Percentiles rank a stretch among this genome's conserved stretches.
These are phyloP conservation scores for Penicillium verrucosum DNA, from an alignment of 2,329 filamentous ascomycete species.

Conservation along the genomic window DNA sequence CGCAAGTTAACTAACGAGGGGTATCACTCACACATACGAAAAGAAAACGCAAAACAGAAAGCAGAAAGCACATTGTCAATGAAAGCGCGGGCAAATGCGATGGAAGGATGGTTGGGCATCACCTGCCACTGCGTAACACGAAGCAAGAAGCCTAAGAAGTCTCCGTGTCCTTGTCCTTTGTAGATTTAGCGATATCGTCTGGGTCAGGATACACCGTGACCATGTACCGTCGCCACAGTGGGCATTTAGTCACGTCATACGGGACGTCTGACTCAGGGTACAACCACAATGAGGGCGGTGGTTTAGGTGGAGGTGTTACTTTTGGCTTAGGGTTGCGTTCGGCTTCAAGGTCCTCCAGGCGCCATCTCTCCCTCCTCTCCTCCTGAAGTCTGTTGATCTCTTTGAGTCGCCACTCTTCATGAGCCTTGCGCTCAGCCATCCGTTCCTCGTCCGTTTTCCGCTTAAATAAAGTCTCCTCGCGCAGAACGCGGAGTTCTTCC, in stretches of 20 bases:
- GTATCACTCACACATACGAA: slow-evolving; percentile 1
- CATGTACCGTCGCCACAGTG: not conserved
- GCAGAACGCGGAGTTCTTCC: slow-evolving; percentile 65
- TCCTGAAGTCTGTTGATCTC: slow-evolving; percentile 44
- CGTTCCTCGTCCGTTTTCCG: slow-evolving; percentile 56
- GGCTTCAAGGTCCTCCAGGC: not conserved
- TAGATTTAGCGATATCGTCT: not conserved
- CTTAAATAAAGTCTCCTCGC: slow-evolving; percentile 64
- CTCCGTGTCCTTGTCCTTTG: not conserved
- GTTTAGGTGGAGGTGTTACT: not conserved
- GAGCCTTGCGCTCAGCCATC: slow-evolving; percentile 56
- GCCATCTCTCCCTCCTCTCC: slow-evolving; percentile 34
- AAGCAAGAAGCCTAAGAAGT: not conserved
- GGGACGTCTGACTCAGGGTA: not conserved
- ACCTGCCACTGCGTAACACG: not conserved
- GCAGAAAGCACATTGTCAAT: not conserved
- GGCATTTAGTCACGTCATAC: not conserved
- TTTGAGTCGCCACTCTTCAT: slow-evolving; percentile 51
- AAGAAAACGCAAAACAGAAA: not conserved
- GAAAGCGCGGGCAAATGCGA: not conserved
- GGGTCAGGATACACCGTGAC: not conserved
- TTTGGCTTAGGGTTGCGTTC: not conserved
- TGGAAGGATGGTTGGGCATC: not conserved
- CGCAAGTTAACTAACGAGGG: not conserved
- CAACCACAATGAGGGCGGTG: not conserved